A percentile compares a stretch with the other conserved stretches of the same genome.
Conservation (phyloP, 192 early-diverging fungal genomes). For the Pilaira anomala region DNA sequence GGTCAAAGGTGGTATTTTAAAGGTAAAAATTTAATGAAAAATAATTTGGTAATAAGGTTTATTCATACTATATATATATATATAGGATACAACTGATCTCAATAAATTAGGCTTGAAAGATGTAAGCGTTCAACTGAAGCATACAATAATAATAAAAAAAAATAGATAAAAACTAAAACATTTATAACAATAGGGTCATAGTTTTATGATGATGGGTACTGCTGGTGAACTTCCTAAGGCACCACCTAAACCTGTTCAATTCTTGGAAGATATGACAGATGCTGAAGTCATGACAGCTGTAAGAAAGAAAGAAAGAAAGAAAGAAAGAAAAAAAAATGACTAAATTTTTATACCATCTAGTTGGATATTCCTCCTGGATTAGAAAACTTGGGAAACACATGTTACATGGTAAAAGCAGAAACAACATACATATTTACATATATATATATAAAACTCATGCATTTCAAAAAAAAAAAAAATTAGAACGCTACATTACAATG, state of each 20-base stretch:
- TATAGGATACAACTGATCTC: conserved; percentile 77
- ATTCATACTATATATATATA: background rate
- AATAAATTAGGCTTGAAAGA: conserved; percentile 71
- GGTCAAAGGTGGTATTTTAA: conserved; percentile 88
- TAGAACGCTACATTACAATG: conserved; percentile 93
- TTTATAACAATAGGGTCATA: conserved; percentile 30
- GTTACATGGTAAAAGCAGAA: conserved; percentile 56
- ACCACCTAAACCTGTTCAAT: conserved; percentile 64
- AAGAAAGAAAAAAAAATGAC: background rate
- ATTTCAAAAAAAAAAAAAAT: background rate
- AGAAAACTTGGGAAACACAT: conserved; percentile 90
- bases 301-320: conserved; percentile 13
- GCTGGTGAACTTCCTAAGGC: conserved; percentile 89
- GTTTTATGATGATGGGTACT: conserved; percentile 93
- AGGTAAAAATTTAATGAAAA: conserved; percentile 45
- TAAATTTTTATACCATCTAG: conserved; percentile 36
- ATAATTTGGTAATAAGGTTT: too few relatives aligned
- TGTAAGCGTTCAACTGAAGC: conserved; percentile 31
- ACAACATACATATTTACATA: conserved; percentile 15
- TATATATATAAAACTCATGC: background rate
- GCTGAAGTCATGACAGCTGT: conserved; percentile 81
- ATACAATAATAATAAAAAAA: too few relatives aligned
- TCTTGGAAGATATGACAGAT: conserved; percentile 94
- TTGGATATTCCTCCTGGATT: conserved; percentile 89
- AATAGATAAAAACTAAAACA: background rate